phyloP scores from a whole-genome alignment of 1,284 basidiomycete genomes.

The Ganoderma boninense region DNA sequence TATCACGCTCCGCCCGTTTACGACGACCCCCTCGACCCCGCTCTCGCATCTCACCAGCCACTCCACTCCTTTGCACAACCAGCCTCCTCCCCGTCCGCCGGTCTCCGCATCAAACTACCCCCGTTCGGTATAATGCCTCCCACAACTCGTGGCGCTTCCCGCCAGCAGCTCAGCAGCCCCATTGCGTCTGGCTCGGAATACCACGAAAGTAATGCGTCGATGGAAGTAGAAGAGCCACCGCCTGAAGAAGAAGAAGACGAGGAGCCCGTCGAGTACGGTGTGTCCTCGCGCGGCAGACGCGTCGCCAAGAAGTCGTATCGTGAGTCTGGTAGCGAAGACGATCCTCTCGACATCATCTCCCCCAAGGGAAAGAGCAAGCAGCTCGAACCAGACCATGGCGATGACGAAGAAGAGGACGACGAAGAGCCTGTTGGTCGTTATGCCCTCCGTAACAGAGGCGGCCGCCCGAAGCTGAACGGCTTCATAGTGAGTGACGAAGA shows the following conservation, averaged over 20 bases:
- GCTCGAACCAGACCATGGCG: conserved; percentile 43
- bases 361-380: conserved; percentile 43
- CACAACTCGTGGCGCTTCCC: conserved; percentile 36
- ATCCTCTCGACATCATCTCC: conserved; percentile 30
- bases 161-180: conserved; percentile 34
- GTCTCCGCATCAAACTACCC: conserved; percentile 38
- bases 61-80: conserved; percentile 9
- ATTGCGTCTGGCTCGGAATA: conserved; percentile 73
- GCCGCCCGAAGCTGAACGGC: conserved; percentile 36
- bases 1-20: conserved; percentile 13
- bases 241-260: conserved; percentile 39
- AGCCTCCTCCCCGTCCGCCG: conserved; percentile 19
- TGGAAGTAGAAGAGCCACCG: conserved; percentile 40
- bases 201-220: conserved; percentile 63
- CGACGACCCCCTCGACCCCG: conserved; percentile 17
- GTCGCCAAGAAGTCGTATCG: conserved; percentile 54
- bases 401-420: conserved; percentile 34
- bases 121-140: conserved; percentile 36
- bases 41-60: conserved; percentile 13
- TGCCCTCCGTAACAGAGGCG: conserved; percentile 29
- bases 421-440: conserved; percentile 24
- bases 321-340: conserved; percentile 61
- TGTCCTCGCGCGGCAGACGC: conserved; percentile 55
- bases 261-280: conserved; percentile 36
- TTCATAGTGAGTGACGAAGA: conserved; percentile 62